Evolutionary conservation across 805 yeast genomes (phyloP), one percentile per base, ranked within the genome.

Genomic region (Monosporozyma siamensis): DNA sequence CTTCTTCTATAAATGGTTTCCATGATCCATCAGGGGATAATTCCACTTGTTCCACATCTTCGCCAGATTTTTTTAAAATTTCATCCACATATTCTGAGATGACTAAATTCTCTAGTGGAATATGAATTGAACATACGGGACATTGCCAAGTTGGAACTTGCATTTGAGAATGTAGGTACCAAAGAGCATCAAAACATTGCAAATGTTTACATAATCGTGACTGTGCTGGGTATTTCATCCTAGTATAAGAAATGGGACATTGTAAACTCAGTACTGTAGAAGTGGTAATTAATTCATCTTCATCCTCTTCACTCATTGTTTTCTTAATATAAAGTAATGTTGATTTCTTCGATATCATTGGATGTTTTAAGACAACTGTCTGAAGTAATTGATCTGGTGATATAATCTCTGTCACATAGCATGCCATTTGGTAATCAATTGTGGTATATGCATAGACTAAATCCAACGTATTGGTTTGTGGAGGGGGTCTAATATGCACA

Each of bases 81-180:
- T 81, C 82, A 34, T 59, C 55, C 39, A 85, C 74, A 56, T 77
- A 90, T 47, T 85, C 95, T 49, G 85, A 87, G 0, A 88, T 66
- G 0, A 82, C 78, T 41, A 92, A 58, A 47, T 80, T 80, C 12
- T 72, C 71, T 12, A 78, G 65, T 2, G 67, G 62, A 2, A 86
- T 64, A 2, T 55, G 56, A 4, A 63, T 65, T 47, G 74, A 74
- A 58, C 98, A 92, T 3, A 86, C 71, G 0, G 97, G 96, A 56
- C 98, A 92, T 40, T 66, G 65, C 97, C 97, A 90, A 0, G 84
- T 75, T 0, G 95, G 82, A 0, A 83, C 76, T 56, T 82, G 90
- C 43, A 70, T 69, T 58, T 90, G 97, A 35, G 88, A 69, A 53
- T 77, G 75, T 8, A 92, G 52, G 55, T 75, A 92, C 35, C 84